Conservation (phyloP, 2,329 filamentous ascomycete genomes). For the Rosellinia necatrix region DNA sequence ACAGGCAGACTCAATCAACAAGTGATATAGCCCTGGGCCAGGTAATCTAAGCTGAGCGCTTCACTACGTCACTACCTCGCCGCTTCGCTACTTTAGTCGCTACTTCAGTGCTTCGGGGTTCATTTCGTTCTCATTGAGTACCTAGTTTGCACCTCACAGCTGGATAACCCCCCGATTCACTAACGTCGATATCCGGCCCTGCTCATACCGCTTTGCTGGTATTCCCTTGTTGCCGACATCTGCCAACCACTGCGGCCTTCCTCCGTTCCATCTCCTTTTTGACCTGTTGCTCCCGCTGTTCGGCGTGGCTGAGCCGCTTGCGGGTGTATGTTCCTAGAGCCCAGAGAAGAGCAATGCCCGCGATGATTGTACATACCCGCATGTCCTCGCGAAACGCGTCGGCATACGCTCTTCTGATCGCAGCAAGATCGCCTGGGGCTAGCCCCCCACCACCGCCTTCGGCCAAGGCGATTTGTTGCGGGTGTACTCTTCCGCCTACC, state of each 20-base stretch:
- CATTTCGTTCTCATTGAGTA: too few species aligned
- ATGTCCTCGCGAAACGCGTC: slow-evolving; percentile 53
- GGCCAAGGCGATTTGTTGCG: slow-evolving; percentile 36
- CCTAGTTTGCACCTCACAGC: too few species aligned
- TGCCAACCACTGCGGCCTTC: slow-evolving; percentile 8
- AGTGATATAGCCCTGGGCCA: too few species aligned
- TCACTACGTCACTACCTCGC: too few species aligned
- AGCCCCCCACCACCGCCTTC: slow-evolving; percentile 31
- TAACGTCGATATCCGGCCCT: background rate
- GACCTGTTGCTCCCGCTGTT: slow-evolving; percentile 35
- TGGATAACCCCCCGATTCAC: too few species aligned
- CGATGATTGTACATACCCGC: slow-evolving; percentile 49
- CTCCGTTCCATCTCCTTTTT: slow-evolving; percentile 36
- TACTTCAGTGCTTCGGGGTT: too few species aligned
- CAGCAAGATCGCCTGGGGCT: slow-evolving; percentile 36
- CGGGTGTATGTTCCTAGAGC: slow-evolving; percentile 48
- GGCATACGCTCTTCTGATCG: slow-evolving; percentile 47
- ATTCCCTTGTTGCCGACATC: background rate
- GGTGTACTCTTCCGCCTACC: slow-evolving; percentile 38
- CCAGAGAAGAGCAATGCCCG: slow-evolving; percentile 47
- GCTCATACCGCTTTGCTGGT: background rate
- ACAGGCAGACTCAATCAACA: too few species aligned
- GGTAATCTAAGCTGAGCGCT: too few species aligned
- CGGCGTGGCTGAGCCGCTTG: slow-evolving; percentile 37
- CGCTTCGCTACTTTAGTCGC: too few species aligned